Evolutionary conservation across 2,329 filamentous ascomycete genomes (phyloP), one percentile per base, ranked within the genome.

Genomic region (Colletotrichum magnum): DNA sequence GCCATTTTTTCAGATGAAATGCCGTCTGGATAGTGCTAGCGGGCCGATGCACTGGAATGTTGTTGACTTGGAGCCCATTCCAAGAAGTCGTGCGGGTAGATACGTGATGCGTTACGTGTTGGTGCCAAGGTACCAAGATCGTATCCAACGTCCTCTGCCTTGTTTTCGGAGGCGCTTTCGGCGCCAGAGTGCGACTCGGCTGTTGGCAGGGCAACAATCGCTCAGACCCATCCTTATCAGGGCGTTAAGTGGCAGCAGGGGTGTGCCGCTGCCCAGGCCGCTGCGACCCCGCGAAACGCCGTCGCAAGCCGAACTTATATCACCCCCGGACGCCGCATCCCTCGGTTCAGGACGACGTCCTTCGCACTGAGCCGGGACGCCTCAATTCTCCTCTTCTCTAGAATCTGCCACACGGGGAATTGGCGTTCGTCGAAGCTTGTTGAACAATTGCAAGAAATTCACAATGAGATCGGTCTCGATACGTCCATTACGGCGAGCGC

Each of bases 121-220:
- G 41, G 28, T 41, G 64, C 70, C 68, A 67, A 71, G 68, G 58
- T 50, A 64, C 70, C 70, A 70, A 66, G 47, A 51, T 51, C 69
- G 59, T 56, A 69, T 48, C 41, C 56, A 36, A 48, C 36, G 50
- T 64, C 60, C 66, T 12, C 47, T 69, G 56, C 60, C 69, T 41
- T 71, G 69, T 69, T 64, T 75, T 72, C 32, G 73, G 72, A 53
- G 58, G 59, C 57, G 69, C 67, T 64, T 75, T 72, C 32, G 73
- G 72, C 56, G 58, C 60, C 57, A 51, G 57, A 71, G 74, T 74
- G 74, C 69, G 43, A 21, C 63, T 73, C 65, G 63, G 69, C 65
- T 71, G 82, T 84, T 82, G 82, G 72, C 81, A 58, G 71, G 78
- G 78, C 80, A 84, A 84, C 82, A 74, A 80, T 81, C 80, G 36